Evolutionary conservation across 2,329 filamentous ascomycete species (phyloP).

Genomic region (Pyrenochaeta sp.): DNA sequence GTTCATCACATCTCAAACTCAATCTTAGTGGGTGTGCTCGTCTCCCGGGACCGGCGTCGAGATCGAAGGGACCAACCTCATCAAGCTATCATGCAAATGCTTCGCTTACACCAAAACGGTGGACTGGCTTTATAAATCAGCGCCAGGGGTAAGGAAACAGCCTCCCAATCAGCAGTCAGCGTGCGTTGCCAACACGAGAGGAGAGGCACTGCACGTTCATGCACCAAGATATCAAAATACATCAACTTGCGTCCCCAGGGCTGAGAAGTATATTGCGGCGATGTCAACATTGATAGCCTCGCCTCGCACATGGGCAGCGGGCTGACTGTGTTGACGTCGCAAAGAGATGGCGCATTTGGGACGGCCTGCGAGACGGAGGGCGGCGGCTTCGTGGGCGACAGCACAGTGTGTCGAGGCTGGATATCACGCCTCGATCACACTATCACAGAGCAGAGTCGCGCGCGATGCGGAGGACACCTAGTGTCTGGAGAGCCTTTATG

Average conservation of each 20-base stretch:
- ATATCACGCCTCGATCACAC: constrained; percentile 39
- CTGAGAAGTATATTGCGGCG: constrained; percentile 19
- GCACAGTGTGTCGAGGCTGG: constrained; percentile 10
- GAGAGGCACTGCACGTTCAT: constrained; percentile 11
- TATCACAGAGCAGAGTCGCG: constrained; percentile 30
- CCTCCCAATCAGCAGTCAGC: constrained; percentile 19
- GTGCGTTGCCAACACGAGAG: constrained; percentile 9
- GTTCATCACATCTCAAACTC: constrained; percentile 3
- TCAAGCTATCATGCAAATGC: constrained; percentile 12
- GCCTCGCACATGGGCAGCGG: constrained; percentile 4
- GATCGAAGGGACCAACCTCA: constrained; percentile 5
- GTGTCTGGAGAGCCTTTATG: no score
- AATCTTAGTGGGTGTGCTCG: constrained; percentile 5
- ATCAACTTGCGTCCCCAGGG: constrained; percentile 10
- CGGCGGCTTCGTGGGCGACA: background rate
- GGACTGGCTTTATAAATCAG: constrained; percentile 10
- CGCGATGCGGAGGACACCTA: constrained; percentile 10
- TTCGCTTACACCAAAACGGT: constrained; percentile 12
- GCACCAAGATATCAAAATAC: constrained; percentile 21
- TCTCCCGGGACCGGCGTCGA: background rate
- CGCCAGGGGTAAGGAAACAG: constrained; percentile 23
- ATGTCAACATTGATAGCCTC: constrained; percentile 6
- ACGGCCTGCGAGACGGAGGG: background rate
- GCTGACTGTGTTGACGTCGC: constrained; percentile 16
- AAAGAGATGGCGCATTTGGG: constrained; percentile 4